Conservation (phyloP, 2,329 filamentous ascomycete genomes). For the Cadophora malorum region DNA sequence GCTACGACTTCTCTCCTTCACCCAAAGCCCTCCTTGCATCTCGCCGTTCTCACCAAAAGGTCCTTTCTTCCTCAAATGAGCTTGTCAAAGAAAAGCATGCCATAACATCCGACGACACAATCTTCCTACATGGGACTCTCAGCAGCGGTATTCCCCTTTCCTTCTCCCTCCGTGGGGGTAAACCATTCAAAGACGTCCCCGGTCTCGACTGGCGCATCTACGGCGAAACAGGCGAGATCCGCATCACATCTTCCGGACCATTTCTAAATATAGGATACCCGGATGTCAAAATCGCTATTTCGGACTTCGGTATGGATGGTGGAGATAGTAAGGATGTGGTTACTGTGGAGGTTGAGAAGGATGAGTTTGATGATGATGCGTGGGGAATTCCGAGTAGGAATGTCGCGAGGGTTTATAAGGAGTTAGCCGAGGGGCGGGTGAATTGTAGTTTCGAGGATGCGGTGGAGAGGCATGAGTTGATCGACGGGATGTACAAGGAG, state of each 20-base stretch:
- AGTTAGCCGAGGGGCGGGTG: constrained; percentile 25
- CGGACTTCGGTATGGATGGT: constrained; percentile 22
- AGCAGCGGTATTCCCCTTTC: constrained; percentile 31
- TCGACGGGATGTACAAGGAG: constrained; percentile 36
- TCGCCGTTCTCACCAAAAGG: constrained; percentile 20
- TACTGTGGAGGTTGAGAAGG: constrained; percentile 27
- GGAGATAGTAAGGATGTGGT: constrained; percentile 19
- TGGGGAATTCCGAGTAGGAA: constrained; percentile 30
- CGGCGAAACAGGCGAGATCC: constrained; percentile 56
- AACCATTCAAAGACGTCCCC: constrained; percentile 25
- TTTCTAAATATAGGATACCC: constrained; percentile 33
- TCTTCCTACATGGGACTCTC: constrained; percentile 34
- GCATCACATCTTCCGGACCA: constrained; percentile 16
- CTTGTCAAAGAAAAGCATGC: constrained; percentile 24
- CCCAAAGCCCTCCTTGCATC: constrained; percentile 32
- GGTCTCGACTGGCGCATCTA: constrained; percentile 57
- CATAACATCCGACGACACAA: constrained; percentile 34
- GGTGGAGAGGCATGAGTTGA: constrained; percentile 38
- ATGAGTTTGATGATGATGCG: constrained; percentile 26
- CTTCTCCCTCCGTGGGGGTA: constrained; percentile 31
- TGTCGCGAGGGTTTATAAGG: constrained; percentile 35
- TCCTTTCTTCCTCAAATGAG: constrained; percentile 20
- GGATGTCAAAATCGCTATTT: constrained; percentile 33
- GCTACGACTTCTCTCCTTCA: constrained; percentile 28
- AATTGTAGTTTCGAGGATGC: constrained; percentile 40